Evolutionary conservation across 225 moss, liverwort and hornwort genomes (phyloP).

Genomic region (Rhytidiadelphus loreus): DNA sequence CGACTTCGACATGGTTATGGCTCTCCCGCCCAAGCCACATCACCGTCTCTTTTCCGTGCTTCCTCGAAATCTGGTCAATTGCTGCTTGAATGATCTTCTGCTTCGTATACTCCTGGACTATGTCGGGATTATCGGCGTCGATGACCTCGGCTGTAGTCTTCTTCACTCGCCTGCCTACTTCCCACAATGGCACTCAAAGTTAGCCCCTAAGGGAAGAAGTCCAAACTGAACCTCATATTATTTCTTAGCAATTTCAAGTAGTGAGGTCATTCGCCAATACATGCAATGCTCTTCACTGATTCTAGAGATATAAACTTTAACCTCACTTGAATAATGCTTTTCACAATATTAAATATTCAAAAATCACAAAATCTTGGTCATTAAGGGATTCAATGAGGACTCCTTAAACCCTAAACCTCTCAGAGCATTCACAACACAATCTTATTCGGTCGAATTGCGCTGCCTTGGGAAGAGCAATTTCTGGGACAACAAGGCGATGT

Average conservation of each 20-base stretch:
- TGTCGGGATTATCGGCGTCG: conserved; percentile 21
- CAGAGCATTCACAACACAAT: neutral
- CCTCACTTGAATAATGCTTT: neutral
- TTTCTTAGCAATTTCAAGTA: neutral
- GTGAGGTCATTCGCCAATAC: neutral
- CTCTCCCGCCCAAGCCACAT: conserved; percentile 74
- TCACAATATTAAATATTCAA: neutral
- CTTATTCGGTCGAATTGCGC: neutral
- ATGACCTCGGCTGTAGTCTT: conserved; percentile 7
- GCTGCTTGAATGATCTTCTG: conserved; percentile 48
- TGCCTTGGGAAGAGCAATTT: neutral
- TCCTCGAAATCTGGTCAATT: conserved; percentile 50
- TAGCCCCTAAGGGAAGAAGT: neutral
- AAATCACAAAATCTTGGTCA: neutral
- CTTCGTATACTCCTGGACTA: conserved; percentile 20
- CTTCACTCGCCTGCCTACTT: conserved; percentile 36
- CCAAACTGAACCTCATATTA: neutral
- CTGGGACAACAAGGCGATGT: neutral
- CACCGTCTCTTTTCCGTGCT: conserved; percentile 65
- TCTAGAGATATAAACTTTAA: neutral
- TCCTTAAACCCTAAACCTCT: conserved; percentile 26
- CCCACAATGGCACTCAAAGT: neutral
- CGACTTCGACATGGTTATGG: conserved; percentile 43
- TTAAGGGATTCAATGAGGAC: neutral
- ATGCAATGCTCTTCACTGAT: neutral